Base-by-base conservation (phyloP, 305 asterid genomes). In the Solanum aculeatissimum region DNA sequence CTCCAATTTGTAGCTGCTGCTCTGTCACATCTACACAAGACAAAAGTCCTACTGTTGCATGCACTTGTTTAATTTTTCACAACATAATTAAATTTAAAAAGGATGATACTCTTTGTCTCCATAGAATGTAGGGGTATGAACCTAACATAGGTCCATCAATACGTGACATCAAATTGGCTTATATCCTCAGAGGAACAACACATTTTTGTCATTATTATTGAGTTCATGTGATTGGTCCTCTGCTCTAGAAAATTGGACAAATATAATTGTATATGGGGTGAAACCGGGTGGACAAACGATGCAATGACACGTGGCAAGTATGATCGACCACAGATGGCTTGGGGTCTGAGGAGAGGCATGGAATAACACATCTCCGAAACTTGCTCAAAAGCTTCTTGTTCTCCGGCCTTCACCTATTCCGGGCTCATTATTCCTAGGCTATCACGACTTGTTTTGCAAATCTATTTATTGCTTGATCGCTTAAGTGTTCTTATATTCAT, bases 21-120 rank as follows among this genome's bases (percentile, higher is more conserved):
- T 90, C 92, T 14, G 97, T 91, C 86, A 93, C 97, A 62, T 96
- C 98, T 42, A 92, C 85, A 49, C 94, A 89, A 40, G 98, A 93
- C 69, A 92, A 69, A 45, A 90, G 86, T 51, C 97, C 97, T 92
- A 84, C 98, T 96, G 88, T 2, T 62, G 19, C 69, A 62, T 62
- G 69, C 69, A 62, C 38, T 62, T 25, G 16, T 27, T 63, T 62
- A 12, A 23, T 25, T 62, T 62, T 62, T 57, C 14, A 57, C 4
- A 55, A 55, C 25, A 55, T 21, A 55, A 55, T 57, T 3, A 57
- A 57, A n/a, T 57, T 2, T 15, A 27, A 25, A 8, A n/a, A n/a
- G n/a, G n/a, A n/a, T n/a, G n/a, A n/a, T n/a, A n/a, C n/a, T n/a
- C n/a, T n/a, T n/a, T n/a, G n/a, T n/a, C n/a, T n/a, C n/a, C 81